phyloP scores from a whole-genome alignment of 352 stramenopile genomes.

The Globisporangium echinulatum region DNA sequence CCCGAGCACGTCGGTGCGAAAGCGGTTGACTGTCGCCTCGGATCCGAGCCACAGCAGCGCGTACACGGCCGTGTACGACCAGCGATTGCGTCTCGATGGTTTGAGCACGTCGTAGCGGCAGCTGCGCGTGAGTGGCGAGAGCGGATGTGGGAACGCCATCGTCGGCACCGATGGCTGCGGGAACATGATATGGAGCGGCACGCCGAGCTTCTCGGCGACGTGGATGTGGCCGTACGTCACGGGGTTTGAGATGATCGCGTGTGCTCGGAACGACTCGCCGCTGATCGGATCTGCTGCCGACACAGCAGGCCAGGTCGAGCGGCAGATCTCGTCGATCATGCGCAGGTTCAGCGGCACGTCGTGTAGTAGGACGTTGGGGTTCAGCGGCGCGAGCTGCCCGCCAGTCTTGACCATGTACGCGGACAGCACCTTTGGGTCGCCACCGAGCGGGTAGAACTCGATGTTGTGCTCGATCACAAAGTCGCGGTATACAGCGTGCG shows the following conservation, averaged over 20 bases:
- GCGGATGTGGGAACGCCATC: slow-evolving; percentile 85
- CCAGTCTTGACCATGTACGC: slow-evolving; percentile 91
- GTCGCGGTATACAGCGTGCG: slow-evolving; percentile 83
- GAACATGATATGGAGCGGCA: slow-evolving; percentile 94
- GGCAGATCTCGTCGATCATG: slow-evolving; percentile 89
- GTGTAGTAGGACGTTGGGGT: slow-evolving; percentile 47
- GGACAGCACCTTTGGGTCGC: slow-evolving; percentile 68
- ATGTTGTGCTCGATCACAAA: slow-evolving; percentile 51
- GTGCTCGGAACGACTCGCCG: slow-evolving; percentile 65
- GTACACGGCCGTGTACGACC: slow-evolving; percentile 48
- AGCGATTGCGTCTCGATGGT: slow-evolving; percentile 36
- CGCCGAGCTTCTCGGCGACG: slow-evolving; percentile 87
- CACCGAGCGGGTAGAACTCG: slow-evolving; percentile 76
- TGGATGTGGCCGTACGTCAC: slow-evolving; percentile 91
- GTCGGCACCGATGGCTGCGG: slow-evolving; percentile 88
- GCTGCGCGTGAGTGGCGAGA: slow-evolving; percentile 30
- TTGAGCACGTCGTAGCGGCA: slow-evolving; percentile 1
- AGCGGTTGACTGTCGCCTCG: slow-evolving; percentile 42
- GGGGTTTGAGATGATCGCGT: slow-evolving; percentile 94
- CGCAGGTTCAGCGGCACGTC: slow-evolving; percentile 80
- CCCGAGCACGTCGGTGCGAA: slow-evolving; percentile 37
- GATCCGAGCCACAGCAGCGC: slow-evolving; percentile 45
- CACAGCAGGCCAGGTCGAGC: slow-evolving; percentile 86
- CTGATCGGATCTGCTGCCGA: slow-evolving; percentile 73
- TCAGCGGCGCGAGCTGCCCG: slow-evolving; percentile 66